phyloP scores from a whole-genome alignment of 202 grass and related monocot genomes.

The Schoenoplectus triqueter region DNA sequence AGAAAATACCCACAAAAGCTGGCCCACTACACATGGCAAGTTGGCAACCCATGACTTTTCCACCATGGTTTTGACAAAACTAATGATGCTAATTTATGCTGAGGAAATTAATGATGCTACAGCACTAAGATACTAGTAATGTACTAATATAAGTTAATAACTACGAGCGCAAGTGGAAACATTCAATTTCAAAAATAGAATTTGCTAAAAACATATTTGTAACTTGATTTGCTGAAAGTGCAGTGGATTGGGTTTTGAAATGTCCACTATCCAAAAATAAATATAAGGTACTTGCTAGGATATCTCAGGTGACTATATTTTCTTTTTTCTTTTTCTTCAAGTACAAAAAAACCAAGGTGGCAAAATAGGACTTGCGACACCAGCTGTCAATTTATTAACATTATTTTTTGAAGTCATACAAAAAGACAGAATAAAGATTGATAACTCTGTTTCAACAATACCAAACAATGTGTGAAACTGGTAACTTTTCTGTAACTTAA shows the following conservation, averaged over 20 bases:
- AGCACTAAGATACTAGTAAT: background rate
- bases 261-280: background rate
- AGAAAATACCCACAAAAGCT: background rate
- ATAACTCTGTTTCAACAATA: background rate
- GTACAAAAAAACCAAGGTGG: background rate
- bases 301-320: background rate
- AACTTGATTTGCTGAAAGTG: background rate
- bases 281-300: background rate
- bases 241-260: background rate
- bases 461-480: background rate
- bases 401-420: background rate
- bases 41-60: background rate
- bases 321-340: background rate
- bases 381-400: background rate
- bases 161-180: background rate
- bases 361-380: slow-evolving; percentile 6
- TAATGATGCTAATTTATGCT: slow-evolving; percentile 13
- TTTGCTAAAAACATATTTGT: slow-evolving; percentile 1
- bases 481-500: slow-evolving; percentile 14
- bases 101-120: background rate
- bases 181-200: background rate
- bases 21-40: background rate
- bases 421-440: background rate
- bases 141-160: background rate
- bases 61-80: background rate